Base-by-base conservation (phyloP, 257 asterid genomes). In the Gynochthodes officinalis region DNA sequence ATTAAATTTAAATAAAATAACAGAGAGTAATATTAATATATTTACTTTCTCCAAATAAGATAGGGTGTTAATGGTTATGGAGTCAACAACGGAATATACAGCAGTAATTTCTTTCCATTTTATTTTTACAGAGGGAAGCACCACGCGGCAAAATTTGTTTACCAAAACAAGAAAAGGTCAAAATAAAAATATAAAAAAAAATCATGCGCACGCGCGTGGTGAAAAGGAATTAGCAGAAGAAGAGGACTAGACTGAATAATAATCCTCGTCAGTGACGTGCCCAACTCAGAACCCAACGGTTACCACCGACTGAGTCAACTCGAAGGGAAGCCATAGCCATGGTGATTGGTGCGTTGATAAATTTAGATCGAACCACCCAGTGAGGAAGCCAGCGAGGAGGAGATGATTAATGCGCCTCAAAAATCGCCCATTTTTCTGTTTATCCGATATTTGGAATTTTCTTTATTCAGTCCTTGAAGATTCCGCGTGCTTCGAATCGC, bases 341-440 rank as follows among this genome's bases (percentile, higher is more conserved):
- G n/a, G n/a, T n/a, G n/a, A n/a, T n/a, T n/a, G n/a, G n/a, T n/a
- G n/a, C n/a, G n/a, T n/a, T n/a, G n/a, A n/a, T n/a, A n/a, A n/a
- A n/a, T n/a, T n/a, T n/a, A n/a, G n/a, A n/a, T n/a, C n/a, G n/a
- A n/a, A n/a, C n/a, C n/a, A n/a, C n/a, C n/a, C n/a, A n/a, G n/a
- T n/a, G n/a, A n/a, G n/a, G n/a, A n/a, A 18, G 21, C 54, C 54
- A 48, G 5, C 54, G 21, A 48, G 21, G 5, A 9, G 21, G 5
- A 9, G 28, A 33, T 28, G 39, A 75, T 58, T 19, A 58, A 63
- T 48, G 71, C 53, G 74, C 68, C 71, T 73, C 86, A 87, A 76
- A 86, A 75, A 42, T 73, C 79, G 73, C 83, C 82, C 53, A 89
- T 77, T 86, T 91, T 91, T 35, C 97, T 87, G 89, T 92, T 89